Evolutionary conservation across 306 rosid species (phyloP), one percentile per base, ranked within the genome.

Genomic region (Malus sylvestris): DNA sequence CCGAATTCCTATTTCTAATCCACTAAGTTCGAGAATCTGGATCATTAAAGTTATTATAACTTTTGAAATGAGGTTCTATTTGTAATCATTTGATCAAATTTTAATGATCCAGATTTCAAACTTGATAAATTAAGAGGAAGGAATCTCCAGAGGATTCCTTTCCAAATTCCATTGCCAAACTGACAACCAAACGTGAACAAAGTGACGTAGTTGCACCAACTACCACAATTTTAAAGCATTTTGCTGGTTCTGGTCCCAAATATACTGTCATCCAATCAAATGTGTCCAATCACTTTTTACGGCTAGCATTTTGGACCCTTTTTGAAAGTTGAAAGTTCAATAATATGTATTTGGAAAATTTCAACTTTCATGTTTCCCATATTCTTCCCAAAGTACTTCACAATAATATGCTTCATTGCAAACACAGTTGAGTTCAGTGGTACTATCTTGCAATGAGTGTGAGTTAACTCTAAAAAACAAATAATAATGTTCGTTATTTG

Each of bases 301-400:
- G 33, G 70, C 78, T 19, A 45, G n/a, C 46, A 45, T 74, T 74
- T 74, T 62, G 78, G 78, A 72, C 78, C 82, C 72, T 64, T 70
- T 72, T 64, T 9, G 8, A 51, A 5, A 51, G 14, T 25, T 11
- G 23, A 20, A 61, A 80, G 38, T n/a, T 29, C 58, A 69, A 14
- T 74, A 49, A 38, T 35, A 35, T 35, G 40, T 6, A 35, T 35
- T 35, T 35, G 1, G 40, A 35, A 35, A 35, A 35, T 35, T 35
- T 35, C 40, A 35, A 35, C 40, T 20, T 61, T 27, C 10, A 61
- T 25, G 44, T 66, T 72, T 38, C 29, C 29, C 5, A 14, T 22
- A 22, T 35, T 10, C 53, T 71, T 19, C 45, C 65, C 45, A 71
- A 53, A 6, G 10, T 53, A 40, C 44, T 40, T 40, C 55, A 15